These are phyloP conservation scores for Rhizophora apiculata DNA, from an alignment of 345 rosid genomes.

Conservation along the genomic window DNA sequence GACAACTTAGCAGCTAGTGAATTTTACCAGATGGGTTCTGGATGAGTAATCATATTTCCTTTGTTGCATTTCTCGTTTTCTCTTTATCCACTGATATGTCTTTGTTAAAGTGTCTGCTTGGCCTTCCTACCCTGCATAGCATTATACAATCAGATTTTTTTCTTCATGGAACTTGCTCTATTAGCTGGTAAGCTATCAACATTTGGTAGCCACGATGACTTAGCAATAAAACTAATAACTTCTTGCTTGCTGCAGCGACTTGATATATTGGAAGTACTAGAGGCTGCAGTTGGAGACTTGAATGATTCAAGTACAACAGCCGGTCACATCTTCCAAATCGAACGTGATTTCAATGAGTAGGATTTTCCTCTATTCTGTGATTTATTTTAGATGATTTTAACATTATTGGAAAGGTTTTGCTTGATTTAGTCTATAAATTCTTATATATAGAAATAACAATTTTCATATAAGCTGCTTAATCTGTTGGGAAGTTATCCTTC, in stretches of 20 bases:
- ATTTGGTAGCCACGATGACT: neutral
- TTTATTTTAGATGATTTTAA: constrained; percentile 7
- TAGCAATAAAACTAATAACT: constrained; percentile 13
- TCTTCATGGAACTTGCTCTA: too few species aligned
- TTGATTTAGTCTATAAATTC: neutral
- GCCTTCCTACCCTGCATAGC: neutral
- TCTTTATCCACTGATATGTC: neutral
- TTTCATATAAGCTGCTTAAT: too few species aligned
- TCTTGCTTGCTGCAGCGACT: constrained; percentile 52
- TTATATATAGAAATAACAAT: neutral
- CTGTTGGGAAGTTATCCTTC: too few species aligned
- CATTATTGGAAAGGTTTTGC: neutral
- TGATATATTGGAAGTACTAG: constrained; percentile 73
- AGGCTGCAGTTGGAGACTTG: constrained; percentile 50
- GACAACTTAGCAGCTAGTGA: neutral
- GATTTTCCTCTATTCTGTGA: constrained; percentile 18
- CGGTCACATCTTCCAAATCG: constrained; percentile 42
- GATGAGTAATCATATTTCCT: neutral
- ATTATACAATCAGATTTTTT: too few species aligned
- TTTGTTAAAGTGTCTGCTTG: neutral
- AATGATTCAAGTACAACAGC: constrained; percentile 28
- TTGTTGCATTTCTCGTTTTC: neutral
- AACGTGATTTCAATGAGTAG: constrained; percentile 93
- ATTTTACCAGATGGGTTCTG: neutral
- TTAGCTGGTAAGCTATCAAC: neutral